Conservation (phyloP, 2,329 filamentous ascomycete genomes). For the Gaeumannomyces tritici region DNA sequence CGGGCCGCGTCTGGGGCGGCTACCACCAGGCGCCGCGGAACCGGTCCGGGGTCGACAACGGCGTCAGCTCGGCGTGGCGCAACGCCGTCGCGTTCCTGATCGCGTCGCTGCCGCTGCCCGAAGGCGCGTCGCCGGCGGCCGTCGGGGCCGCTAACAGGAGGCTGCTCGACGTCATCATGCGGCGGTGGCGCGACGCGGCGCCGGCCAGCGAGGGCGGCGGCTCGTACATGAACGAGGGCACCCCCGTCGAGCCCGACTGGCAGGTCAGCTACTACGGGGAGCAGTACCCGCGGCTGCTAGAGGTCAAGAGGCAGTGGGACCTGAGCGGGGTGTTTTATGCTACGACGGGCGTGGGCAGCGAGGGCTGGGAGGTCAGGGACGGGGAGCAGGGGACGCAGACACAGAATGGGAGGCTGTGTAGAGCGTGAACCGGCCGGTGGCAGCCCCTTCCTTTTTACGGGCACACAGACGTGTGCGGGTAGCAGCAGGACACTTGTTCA, state of each 20-base stretch:
- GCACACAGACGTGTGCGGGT: too few species aligned
- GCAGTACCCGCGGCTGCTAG: conserved; percentile 22
- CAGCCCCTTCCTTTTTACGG: too few species aligned
- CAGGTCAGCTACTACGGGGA: conserved; percentile 28
- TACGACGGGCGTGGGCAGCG: conserved; percentile 31
- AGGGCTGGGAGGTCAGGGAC: conserved; percentile 24
- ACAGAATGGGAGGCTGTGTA: conserved; percentile 1
- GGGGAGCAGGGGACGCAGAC: conserved; percentile 2
- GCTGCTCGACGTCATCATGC: neutral
- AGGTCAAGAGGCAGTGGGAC: conserved; percentile 34
- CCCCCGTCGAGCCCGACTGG: conserved; percentile 19
- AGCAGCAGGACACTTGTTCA: too few species aligned
- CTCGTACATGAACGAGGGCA: neutral
- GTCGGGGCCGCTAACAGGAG: neutral
- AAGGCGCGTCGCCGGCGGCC: neutral
- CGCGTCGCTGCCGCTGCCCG: neutral
- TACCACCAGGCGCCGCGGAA: conserved; percentile 3
- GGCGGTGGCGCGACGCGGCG: neutral
- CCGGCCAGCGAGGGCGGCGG: neutral
- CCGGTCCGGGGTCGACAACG: neutral
- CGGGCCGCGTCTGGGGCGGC: neutral
- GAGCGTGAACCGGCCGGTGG: neutral
- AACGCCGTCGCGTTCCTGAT: neutral
- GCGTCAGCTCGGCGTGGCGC: neutral
- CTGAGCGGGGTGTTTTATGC: conserved; percentile 30